A percentile compares a stretch with the other conserved stretches of the same genome.
These are phyloP conservation scores for Podaxis pistillaris DNA, from an alignment of 768 basidiomycete species.

Conservation along the genomic window DNA sequence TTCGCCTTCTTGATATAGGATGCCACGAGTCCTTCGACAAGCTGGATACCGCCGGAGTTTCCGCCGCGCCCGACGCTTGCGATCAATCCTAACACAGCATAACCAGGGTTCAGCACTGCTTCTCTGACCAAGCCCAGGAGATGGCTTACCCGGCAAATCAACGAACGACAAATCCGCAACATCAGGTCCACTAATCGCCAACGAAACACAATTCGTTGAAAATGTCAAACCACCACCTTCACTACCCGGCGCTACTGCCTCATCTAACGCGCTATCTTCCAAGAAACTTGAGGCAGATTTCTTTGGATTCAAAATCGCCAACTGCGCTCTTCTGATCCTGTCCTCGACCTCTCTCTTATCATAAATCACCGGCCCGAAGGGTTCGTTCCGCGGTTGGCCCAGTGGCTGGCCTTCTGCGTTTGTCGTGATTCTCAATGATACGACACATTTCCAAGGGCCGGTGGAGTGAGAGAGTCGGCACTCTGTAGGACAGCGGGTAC, in stretches of 20 bases:
- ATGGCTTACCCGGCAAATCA: conserved; percentile 51
- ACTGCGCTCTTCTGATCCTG: conserved; percentile 62
- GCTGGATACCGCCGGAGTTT: conserved; percentile 53
- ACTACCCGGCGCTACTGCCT: conserved; percentile 4
- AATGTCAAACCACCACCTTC: conserved; percentile 31
- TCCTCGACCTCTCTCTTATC: conserved; percentile 59
- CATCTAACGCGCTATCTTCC: conserved; percentile 26
- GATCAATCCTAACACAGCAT: too few species aligned
- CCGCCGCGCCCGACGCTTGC: conserved; percentile 22
- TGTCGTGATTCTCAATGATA: conserved; percentile 45
- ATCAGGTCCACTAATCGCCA: conserved; percentile 57
- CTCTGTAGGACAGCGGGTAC: conserved; percentile 67
- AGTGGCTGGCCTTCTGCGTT: conserved; percentile 37
- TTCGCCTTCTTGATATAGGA: conserved; percentile 61
- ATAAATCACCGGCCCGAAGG: conserved; percentile 48
- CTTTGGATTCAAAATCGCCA: conserved; percentile 62
- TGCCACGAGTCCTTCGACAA: conserved; percentile 56
- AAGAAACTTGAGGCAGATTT: conserved; percentile 35
- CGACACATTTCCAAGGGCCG: conserved; percentile 46
- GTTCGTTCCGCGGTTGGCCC: conserved; percentile 35
- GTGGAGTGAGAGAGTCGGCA: conserved; percentile 46
- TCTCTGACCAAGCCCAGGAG: too few species aligned
- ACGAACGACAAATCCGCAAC: conserved; percentile 66
- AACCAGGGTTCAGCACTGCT: too few species aligned
- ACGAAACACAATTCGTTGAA: conserved; percentile 54